Conservation (phyloP, 441 rosid genomes). For the Gossypium davidsonii region DNA sequence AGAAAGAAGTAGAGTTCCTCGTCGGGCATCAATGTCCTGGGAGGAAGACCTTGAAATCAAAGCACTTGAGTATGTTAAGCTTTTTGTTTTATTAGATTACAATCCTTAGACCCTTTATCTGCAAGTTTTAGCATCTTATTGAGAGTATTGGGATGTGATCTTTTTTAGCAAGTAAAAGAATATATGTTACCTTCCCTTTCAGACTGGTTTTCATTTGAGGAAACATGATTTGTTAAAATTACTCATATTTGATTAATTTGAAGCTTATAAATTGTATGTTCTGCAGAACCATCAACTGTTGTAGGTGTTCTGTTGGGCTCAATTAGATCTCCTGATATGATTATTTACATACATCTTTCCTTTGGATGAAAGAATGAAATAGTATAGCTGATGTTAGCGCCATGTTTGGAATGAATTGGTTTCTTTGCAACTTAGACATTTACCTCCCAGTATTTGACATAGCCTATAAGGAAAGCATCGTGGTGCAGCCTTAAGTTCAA, state of each 20-base stretch:
- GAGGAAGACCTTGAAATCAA: constrained; percentile 91
- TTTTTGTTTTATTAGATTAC: background rate
- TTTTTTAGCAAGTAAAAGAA: background rate
- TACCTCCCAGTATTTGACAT: background rate
- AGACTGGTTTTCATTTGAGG: background rate
- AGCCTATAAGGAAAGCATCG: background rate
- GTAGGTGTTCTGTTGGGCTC: background rate
- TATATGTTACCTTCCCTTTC: background rate
- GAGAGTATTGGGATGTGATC: background rate
- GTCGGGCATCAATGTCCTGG: constrained; percentile 74
- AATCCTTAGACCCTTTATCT: background rate
- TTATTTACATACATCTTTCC: background rate
- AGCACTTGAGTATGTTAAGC: constrained; percentile 75
- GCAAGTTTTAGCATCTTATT: constrained; percentile 15
- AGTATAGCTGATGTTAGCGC: background rate
- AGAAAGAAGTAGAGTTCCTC: constrained; percentile 74
- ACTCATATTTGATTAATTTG: background rate
- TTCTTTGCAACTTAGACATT: background rate
- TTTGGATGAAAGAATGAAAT: background rate
- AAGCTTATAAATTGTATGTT: background rate
- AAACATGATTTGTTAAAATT: background rate
- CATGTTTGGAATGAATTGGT: background rate
- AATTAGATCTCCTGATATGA: background rate
- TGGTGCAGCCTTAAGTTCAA: background rate
- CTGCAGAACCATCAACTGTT: background rate